These are phyloP conservation scores for Huntiella decipiens DNA, from an alignment of 2,329 filamentous ascomycete species.

Conservation along the genomic window DNA sequence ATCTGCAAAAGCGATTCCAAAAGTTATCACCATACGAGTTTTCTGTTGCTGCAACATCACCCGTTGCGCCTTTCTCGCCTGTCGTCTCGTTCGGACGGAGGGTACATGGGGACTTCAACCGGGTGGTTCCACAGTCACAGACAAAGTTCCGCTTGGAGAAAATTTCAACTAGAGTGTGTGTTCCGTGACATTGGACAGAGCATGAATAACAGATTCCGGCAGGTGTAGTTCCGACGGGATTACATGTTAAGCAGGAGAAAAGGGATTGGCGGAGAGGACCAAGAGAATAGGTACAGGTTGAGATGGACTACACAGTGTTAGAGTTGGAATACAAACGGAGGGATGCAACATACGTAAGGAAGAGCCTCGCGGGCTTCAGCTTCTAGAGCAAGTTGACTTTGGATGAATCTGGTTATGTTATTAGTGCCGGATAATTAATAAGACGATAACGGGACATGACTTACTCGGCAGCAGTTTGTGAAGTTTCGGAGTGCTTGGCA, in stretches of 20 bases:
- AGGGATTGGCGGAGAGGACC: slow-evolving; percentile 73
- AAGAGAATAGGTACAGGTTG: slow-evolving; percentile 78
- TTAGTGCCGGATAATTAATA: too few relatives aligned
- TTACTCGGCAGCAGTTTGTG: slow-evolving; percentile 56
- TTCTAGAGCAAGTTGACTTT: slow-evolving; percentile 75
- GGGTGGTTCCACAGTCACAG: slow-evolving; percentile 85
- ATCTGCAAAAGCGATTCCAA: slow-evolving; percentile 78
- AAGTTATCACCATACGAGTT: slow-evolving; percentile 98
- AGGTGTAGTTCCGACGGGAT: slow-evolving; percentile 40
- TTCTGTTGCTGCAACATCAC: slow-evolving; percentile 47
- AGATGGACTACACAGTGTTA: slow-evolving; percentile 50
- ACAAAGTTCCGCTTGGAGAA: slow-evolving; percentile 92
- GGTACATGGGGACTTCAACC: slow-evolving; percentile 56
- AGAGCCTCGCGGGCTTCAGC: slow-evolving; percentile 87
- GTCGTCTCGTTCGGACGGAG: slow-evolving; percentile 55
- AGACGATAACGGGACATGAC: slow-evolving; percentile 9
- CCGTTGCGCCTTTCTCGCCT: slow-evolving; percentile 56
- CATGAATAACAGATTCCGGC: slow-evolving; percentile 93
- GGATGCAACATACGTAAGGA: slow-evolving; percentile 54
- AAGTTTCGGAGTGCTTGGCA: slow-evolving; percentile 33
- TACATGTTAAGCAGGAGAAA: slow-evolving; percentile 88
- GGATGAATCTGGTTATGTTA: slow-evolving; percentile 47
- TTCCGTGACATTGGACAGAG: slow-evolving; percentile 89
- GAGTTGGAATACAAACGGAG: not conserved
- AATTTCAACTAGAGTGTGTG: slow-evolving; percentile 85